phyloP scores from a whole-genome alignment of 208 protist genomes.

The Leishmania arabica region DNA sequence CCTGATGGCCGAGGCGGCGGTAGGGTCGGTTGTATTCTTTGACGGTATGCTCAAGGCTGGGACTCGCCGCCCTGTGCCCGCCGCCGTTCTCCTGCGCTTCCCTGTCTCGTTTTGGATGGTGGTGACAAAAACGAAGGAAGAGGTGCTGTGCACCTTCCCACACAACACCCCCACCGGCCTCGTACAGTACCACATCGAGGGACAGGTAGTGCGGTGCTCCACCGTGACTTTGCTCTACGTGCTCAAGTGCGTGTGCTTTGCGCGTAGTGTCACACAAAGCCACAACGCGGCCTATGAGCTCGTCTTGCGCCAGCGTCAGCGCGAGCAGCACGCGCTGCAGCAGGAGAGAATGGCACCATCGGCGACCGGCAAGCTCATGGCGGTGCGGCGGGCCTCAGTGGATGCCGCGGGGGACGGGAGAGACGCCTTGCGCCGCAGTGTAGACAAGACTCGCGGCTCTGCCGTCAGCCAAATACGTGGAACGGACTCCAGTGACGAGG shows the following conservation, averaged over 20 bases:
- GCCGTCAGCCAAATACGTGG: not conserved
- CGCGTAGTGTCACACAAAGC: conserved; percentile 60
- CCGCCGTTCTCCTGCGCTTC: conserved; percentile 51
- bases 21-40: conserved; percentile 50
- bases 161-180: conserved; percentile 46
- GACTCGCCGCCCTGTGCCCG: conserved; percentile 44
- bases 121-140: conserved; percentile 33
- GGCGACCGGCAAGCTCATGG: not conserved
- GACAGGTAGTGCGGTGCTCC: conserved; percentile 67
- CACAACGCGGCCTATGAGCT: conserved; percentile 73
- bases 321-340: conserved; percentile 22
- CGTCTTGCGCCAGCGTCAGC: conserved; percentile 39
- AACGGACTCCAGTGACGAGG: conserved; percentile 5
- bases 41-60: conserved; percentile 43
- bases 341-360: conserved; percentile 9
- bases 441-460: not conserved
- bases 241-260: conserved; percentile 67
- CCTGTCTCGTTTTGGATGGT: conserved; percentile 65
- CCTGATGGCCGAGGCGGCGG: not conserved
- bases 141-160: conserved; percentile 80
- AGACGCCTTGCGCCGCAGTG: no score
- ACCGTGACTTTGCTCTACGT: conserved; percentile 65
- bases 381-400: not conserved
- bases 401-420: not conserved
- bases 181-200: conserved; percentile 84